Conservation (phyloP, 257 asterid species). For the Galeopsis tetrahit region DNA sequence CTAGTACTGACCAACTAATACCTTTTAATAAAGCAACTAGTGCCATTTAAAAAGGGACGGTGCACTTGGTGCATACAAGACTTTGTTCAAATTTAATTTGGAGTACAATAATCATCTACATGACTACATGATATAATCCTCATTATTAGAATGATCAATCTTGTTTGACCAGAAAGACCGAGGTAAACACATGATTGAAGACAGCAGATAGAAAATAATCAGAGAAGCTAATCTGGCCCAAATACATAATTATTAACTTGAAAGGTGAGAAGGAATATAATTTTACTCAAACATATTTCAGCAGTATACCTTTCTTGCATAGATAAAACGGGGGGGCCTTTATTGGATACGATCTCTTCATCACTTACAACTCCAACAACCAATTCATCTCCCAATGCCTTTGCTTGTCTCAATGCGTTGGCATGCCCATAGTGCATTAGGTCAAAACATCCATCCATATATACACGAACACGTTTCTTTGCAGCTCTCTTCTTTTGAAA, state of each 20-base stretch:
- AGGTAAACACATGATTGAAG: conserved; percentile 1
- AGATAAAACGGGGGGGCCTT: conserved; percentile 89
- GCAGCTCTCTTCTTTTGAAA: conserved; percentile 65
- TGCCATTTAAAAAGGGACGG: too few species aligned
- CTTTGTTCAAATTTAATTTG: conserved; percentile 33
- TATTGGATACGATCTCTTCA: conserved; percentile 82
- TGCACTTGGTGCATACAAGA: too few species aligned
- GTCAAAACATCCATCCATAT: conserved; percentile 98
- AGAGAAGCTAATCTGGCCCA: conserved; percentile 8
- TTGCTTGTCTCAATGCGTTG: conserved; percentile 95
- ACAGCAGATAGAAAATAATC: background rate
- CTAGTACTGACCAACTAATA: too few species aligned
- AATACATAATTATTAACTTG: background rate
- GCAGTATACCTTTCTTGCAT: conserved; percentile 83
- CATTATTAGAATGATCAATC: conserved; percentile 8
- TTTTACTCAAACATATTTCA: background rate
- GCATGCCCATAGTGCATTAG: conserved; percentile 99
- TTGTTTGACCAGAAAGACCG: conserved; percentile 1
- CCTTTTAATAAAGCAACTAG: too few species aligned
- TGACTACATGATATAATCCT: background rate
- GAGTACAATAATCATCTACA: conserved; percentile 27
- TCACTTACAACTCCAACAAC: conserved; percentile 95
- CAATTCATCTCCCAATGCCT: conserved; percentile 86
- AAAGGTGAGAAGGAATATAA: conserved; percentile 1
- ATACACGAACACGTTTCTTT: conserved; percentile 78